Base-by-base conservation (phyloP, 2,329 filamentous ascomycete genomes). In the Curvularia hawaiiensis region DNA sequence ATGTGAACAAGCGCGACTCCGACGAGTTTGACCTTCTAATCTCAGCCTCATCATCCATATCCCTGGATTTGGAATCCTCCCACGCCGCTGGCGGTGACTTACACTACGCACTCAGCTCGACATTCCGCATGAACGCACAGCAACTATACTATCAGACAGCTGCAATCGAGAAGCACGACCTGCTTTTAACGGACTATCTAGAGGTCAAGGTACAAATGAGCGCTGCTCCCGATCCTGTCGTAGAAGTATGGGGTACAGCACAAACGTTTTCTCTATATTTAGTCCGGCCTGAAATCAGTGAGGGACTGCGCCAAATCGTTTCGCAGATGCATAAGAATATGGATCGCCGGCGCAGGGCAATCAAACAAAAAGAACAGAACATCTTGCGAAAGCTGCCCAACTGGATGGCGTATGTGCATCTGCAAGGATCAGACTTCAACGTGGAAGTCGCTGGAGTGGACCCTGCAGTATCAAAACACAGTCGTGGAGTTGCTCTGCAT, bases 21-120 rank as follows among this genome's bases (percentile, higher is more conserved):
- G 91, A 92, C 59, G 93, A 98, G 64, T 98, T 95, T 65, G 95
- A 99, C 71, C 83, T 99, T 30, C 90, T 99, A 44, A 97, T 99
- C 47, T 97, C 92, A 1, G 95, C 92, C 2, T 91, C 97, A 11
- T 98, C 96, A 0, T 97, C 94, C 0, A 87, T 98, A 38, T 96
- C 94, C 0, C 79, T 98, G 22, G 95, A 99, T 69, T 84, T 96
- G 47, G 95, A 99, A 71, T 97, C 95, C 0, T 97, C 92, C n/a
- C 95, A 99, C 77, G 95, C 92, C 3, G 83, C 89, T 0, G 86
- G 91, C 35, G 90, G 90, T 56, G 90, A 96, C 33, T 79, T 92
- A 3, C 90, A 97, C 71, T 99, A 99, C 76, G 91, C 90, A 5
- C 79, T 99, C 1, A 87, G 88, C 14, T 92, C 92, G 0, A 90